Evolutionary conservation across 1,284 basidiomycete genomes (phyloP), one percentile per base, ranked within the genome.

Genomic region (Papiliotrema laurentii): DNA sequence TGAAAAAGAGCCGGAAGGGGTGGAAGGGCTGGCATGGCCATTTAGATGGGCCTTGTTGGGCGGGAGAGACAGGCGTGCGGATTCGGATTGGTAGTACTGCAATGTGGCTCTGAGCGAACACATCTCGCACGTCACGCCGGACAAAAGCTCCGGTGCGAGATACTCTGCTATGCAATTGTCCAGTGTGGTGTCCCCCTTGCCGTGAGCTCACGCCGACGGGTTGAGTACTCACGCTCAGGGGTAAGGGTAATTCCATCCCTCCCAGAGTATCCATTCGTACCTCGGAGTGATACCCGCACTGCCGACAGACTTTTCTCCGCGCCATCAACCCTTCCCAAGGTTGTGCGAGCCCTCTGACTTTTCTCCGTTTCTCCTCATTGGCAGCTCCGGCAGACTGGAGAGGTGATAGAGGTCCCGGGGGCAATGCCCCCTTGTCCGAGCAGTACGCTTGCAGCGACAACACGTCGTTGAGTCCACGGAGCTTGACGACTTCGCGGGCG

Each of bases 41-140:
- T 47, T 50, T 4, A 45, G 25, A 21, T 43, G 47, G 4, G 42
- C 37, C 36, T 53, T 50, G 22, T 16, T 42, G 13, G 60, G 40
- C 11, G 58, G 51, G 2, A 53, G 21, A 3, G 60, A 59, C 13
- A 73, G 57, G 3, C 69, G 59, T 21, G 69, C 59, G n/a, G 61
- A 52, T 51, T 75, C 73, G 0, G 53, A 46, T 30, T 57, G 53
- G 44, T 76, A 70, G 41, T 66, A 63, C 28, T 54, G 49, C 31
- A 68, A 59, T 0, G 76, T 77, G 1, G 61, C 56, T 3, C 64
- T 53, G 10, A 77, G 55, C 0, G 75, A 73, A 50, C 77, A 78
- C 50, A 72, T 65, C 14, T 76, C 71, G 58, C 77, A 78, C 4
- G 68, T 68, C 25, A 75, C 76, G n/a, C 71, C 74, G 27, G 67